Percentiles rank a stretch among this genome's conserved stretches.
Evolutionary conservation across 495 filamentous ascomycete species (phyloP).

Genomic region (Daldinia bambusicola): DNA sequence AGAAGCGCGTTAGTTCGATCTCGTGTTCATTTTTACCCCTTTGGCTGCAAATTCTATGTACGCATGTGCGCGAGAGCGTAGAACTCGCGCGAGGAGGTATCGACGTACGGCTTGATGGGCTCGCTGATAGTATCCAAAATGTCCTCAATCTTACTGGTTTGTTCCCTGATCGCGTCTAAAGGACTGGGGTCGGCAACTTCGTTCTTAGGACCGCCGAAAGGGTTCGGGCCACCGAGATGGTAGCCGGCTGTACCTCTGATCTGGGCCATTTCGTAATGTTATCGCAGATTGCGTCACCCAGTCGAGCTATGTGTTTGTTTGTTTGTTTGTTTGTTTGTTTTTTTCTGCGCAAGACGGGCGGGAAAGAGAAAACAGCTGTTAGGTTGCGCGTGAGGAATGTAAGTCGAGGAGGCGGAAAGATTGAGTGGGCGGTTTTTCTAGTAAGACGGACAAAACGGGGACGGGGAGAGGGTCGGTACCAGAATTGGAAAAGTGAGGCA

Average conservation of each 20-base stretch:
- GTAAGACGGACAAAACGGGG: slow-evolving; percentile 9
- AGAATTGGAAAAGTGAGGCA: slow-evolving; percentile 6
- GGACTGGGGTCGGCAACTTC: slow-evolving; percentile 80
- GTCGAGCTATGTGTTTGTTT: no score
- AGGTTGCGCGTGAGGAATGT: slow-evolving; percentile 18
- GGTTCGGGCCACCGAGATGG: slow-evolving; percentile 81
- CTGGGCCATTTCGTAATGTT: slow-evolving; percentile 76
- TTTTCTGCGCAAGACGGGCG: slow-evolving; percentile 22
- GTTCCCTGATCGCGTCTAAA: slow-evolving; percentile 88
- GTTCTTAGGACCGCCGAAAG: slow-evolving; percentile 71
- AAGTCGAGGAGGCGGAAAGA: not conserved
- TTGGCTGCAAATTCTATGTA: slow-evolving; percentile 1
- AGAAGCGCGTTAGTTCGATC: slow-evolving; percentile 38
- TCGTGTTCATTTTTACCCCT: not conserved
- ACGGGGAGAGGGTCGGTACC: not conserved
- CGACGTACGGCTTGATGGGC: slow-evolving; percentile 93
- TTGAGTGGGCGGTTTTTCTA: not conserved
- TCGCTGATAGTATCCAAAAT: slow-evolving; percentile 87
- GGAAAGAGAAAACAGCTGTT: not conserved
- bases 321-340: no score
- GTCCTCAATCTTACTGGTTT: slow-evolving; percentile 98
- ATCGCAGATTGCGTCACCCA: slow-evolving; percentile 32
- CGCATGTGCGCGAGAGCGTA: not conserved
- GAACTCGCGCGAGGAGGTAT: slow-evolving; percentile 11
- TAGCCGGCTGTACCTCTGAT: slow-evolving; percentile 97